A percentile compares a stretch with the other conserved stretches of the same genome.
Conservation (phyloP, 331 rosid genomes). For the Rosa hybrid region DNA sequence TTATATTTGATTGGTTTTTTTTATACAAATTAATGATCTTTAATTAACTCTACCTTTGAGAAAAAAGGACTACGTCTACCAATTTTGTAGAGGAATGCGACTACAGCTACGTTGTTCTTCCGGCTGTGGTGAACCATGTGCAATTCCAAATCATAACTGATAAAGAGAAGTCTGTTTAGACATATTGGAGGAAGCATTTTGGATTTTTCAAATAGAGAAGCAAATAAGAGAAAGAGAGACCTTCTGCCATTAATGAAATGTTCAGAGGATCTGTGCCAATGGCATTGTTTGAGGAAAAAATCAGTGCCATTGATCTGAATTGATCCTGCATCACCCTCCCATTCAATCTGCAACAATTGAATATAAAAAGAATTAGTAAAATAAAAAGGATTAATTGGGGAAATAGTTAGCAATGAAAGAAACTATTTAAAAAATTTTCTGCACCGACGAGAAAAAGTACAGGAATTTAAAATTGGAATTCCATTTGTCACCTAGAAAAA, state of each 20-base stretch:
- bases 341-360: neutral
- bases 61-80: constrained; percentile 29
- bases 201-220: neutral
- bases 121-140: constrained; percentile 35
- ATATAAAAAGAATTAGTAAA: too few relatives aligned
- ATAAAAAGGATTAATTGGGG: too few relatives aligned
- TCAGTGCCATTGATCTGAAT: constrained; percentile 25
- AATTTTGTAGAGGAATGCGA: constrained; percentile 30
- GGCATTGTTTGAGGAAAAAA: constrained; percentile 33
- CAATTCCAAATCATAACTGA: constrained; percentile 24
- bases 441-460: too few relatives aligned
- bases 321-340: constrained; percentile 34
- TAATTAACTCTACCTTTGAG: constrained; percentile 20
- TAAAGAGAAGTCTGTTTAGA: neutral
- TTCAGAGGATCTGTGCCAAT: constrained; percentile 41
- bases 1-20: neutral
- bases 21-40: too few relatives aligned
- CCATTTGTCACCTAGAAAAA: too few relatives aligned
- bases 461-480: too few relatives aligned
- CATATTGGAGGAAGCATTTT: neutral
- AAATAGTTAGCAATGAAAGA: too few relatives aligned
- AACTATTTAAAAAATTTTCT: too few relatives aligned
- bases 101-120: constrained; percentile 22
- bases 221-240: neutral
- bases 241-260: constrained; percentile 32